A percentile compares a stretch with the other conserved stretches of the same genome.
phyloP scores from a whole-genome alignment of 2,329 filamentous ascomycete genomes.

The Rhinocladiella similis region DNA sequence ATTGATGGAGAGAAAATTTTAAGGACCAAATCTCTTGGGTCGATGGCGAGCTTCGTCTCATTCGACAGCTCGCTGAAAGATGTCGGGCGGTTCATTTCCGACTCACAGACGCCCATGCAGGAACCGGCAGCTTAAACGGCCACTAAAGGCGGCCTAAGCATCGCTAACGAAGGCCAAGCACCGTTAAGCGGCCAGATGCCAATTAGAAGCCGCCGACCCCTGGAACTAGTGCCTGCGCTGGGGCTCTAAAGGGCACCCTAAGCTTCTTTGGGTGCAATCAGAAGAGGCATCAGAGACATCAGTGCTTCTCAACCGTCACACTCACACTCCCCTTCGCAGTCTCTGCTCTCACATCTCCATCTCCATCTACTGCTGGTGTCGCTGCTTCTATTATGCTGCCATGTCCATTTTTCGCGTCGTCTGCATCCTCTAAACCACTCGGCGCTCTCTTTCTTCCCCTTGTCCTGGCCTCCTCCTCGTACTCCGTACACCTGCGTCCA shows the following conservation, averaged over 20 bases:
- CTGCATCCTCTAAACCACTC: no score
- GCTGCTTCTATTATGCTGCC: background rate
- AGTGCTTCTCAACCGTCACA: no score
- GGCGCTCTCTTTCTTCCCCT: conserved; percentile 5
- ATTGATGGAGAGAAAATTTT: conserved; percentile 5
- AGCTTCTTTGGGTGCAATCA: no score
- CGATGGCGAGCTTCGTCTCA: conserved; percentile 5
- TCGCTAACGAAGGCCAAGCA: background rate
- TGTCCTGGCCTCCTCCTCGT: background rate
- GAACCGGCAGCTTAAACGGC: conserved; percentile 8
- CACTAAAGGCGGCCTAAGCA: background rate
- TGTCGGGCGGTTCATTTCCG: conserved; percentile 19
- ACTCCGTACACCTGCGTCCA: background rate
- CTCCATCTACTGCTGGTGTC: background rate
- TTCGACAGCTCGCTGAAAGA: conserved; percentile 1
- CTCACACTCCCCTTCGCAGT: no score
- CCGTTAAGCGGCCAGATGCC: background rate
- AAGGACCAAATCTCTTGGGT: conserved; percentile 21
- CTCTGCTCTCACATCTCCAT: no score
- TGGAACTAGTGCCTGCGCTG: background rate
- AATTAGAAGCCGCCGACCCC: background rate
- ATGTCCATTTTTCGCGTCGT: background rate
- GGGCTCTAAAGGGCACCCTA: background rate
- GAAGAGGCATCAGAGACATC: no score
- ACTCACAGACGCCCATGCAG: conserved; percentile 13